Evolutionary conservation across 495 filamentous ascomycete species (phyloP).

Genomic region (Gamarada debralockiae): DNA sequence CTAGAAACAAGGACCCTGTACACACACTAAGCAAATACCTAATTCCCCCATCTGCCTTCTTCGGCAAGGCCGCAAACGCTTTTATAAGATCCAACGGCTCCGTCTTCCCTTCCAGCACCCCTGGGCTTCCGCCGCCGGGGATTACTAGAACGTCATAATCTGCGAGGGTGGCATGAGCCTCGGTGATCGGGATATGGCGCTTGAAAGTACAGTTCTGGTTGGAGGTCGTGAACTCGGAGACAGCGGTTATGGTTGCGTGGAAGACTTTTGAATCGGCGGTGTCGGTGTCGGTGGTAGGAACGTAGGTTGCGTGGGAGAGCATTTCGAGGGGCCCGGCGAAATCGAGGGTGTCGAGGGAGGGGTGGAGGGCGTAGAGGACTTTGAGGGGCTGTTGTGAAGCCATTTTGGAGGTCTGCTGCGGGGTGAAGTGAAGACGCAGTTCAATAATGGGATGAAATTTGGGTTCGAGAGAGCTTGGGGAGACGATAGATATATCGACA

Average conservation of each 20-base stretch:
- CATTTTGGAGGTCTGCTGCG: constrained; percentile 12
- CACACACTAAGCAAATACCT: constrained; percentile 70
- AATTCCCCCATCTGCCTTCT: constrained; percentile 53
- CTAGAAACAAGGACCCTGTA: constrained; percentile 69
- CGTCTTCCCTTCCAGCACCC: constrained; percentile 46
- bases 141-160: constrained; percentile 70
- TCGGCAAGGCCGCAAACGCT: constrained; percentile 61
- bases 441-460: too few species aligned
- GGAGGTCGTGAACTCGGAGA: constrained; percentile 50
- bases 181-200: constrained; percentile 62
- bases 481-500: too few species aligned
- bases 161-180: constrained; percentile 56
- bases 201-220: constrained; percentile 69
- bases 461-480: too few species aligned
- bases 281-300: constrained; percentile 6
- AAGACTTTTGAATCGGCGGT: constrained; percentile 42
- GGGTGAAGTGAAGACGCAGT: too few species aligned
- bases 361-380: constrained; percentile 23
- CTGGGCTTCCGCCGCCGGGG: constrained; percentile 53
- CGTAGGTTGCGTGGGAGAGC: constrained; percentile 40
- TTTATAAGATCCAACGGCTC: constrained; percentile 60
- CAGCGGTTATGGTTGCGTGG: constrained; percentile 64
- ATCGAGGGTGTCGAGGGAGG: constrained; percentile 52
- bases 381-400: constrained; percentile 9
- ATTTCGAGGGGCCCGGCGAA: constrained; percentile 66